A percentile compares a stretch with the other conserved stretches of the same genome.
Evolutionary conservation across 306 rosid species (phyloP).

Genomic region (Coriaria nepalensis): DNA sequence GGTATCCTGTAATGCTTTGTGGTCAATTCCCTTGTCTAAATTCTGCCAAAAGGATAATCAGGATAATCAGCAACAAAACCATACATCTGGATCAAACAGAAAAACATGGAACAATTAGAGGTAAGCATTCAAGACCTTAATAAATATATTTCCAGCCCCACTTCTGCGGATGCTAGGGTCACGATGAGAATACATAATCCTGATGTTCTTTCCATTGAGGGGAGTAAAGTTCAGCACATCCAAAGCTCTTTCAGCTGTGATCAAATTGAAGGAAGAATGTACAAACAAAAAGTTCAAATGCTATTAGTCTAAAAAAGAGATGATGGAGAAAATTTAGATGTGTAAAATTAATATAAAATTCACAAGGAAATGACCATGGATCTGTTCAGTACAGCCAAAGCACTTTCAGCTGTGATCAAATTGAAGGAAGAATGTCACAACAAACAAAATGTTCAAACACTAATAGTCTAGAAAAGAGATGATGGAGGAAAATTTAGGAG

Average conservation of each 20-base stretch:
- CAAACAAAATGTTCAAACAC: no score
- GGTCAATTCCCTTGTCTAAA: conserved; percentile 18
- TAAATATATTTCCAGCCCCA: conserved; percentile 16
- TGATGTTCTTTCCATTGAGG: conserved; percentile 19
- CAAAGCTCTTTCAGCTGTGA: conserved; percentile 14
- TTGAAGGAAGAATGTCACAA: no score
- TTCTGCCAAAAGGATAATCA: neutral
- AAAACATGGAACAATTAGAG: neutral
- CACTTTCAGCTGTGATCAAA: conserved; percentile 8
- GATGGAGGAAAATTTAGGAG: no score
- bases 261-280: neutral
- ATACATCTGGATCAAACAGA: neutral
- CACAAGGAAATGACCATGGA: no score
- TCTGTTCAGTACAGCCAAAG: conserved; percentile 12
- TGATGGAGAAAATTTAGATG: neutral
- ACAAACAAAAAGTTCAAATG: no score
- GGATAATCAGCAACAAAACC: neutral
- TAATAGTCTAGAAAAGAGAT: no score
- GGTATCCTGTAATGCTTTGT: conserved; percentile 24
- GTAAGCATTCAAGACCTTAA: conserved; percentile 7
- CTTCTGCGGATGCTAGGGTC: conserved; percentile 19
- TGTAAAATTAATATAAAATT: no score
- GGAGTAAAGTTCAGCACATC: conserved; percentile 11
- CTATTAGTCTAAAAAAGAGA: neutral
- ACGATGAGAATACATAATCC: conserved; percentile 31